Conservation (phyloP, 1,284 basidiomycete species). For the Mycena citricolor region DNA sequence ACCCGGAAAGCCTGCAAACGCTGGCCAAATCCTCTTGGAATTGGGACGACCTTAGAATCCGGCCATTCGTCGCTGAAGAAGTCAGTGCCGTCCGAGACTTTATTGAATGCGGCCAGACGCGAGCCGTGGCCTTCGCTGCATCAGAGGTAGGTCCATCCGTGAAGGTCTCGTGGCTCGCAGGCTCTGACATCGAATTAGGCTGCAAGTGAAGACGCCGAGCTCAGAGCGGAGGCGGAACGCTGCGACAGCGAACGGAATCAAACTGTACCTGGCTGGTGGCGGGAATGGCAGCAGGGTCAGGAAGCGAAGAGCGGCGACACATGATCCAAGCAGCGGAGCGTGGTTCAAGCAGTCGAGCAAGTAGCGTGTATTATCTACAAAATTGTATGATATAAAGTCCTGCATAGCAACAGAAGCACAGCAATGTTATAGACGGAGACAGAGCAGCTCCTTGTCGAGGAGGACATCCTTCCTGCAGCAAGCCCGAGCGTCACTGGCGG, state of each 20-base stretch:
- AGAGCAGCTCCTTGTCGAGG: no score
- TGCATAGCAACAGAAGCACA: no score
- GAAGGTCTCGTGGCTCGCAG: no score
- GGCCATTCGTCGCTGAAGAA: slow-evolving; percentile 15
- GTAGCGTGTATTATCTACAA: neutral
- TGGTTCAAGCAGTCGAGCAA: neutral
- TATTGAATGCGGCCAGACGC: slow-evolving; percentile 1
- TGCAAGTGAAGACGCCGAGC: neutral
- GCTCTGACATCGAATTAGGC: neutral
- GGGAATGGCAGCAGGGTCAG: slow-evolving; percentile 31
- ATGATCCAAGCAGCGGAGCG: no score
- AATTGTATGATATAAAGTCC: no score
- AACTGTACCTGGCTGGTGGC: slow-evolving; percentile 37
- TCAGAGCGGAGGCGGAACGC: slow-evolving; percentile 13
- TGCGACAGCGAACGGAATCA: slow-evolving; percentile 25
- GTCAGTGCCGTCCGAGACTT: slow-evolving; percentile 7
- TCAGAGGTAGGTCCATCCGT: slow-evolving; percentile 3
- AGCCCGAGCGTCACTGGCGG: slow-evolving; percentile 48
- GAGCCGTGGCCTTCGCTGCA: slow-evolving; percentile 2
- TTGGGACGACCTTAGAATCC: slow-evolving; percentile 18
- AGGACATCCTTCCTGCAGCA: slow-evolving; percentile 51
- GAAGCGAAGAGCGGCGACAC: no score
- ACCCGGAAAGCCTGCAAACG: slow-evolving; percentile 1
- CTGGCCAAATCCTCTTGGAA: neutral
- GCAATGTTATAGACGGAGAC: no score